Conservation (phyloP, 2,329 filamentous ascomycete species). For the Teratosphaeria pseudoeucalypti region DNA sequence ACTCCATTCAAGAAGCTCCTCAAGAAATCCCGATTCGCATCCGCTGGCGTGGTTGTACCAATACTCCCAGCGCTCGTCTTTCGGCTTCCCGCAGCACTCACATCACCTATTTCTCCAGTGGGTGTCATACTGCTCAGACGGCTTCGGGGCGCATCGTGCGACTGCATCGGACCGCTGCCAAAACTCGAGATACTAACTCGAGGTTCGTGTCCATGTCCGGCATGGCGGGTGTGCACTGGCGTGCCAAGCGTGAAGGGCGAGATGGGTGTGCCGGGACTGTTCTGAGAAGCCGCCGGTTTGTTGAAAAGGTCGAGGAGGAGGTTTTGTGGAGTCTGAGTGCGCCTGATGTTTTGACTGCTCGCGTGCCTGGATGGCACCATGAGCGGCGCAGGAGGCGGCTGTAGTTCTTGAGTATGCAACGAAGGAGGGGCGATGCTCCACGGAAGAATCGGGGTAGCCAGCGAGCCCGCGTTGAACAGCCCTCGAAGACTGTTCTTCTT, state of each 20-base stretch:
- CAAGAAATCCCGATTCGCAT: constrained; percentile 27
- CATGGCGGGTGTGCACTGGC: constrained; percentile 8
- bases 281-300: constrained; percentile 4
- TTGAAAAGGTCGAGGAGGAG: constrained; percentile 21
- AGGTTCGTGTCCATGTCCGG: background rate
- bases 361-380: constrained; percentile 14
- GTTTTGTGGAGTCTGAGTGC: constrained; percentile 12
- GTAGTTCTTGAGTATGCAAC: constrained; percentile 1
- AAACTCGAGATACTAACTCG: background rate
- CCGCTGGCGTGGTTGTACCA: constrained; percentile 17
- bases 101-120: background rate
- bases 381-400: constrained; percentile 17
- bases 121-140: background rate
- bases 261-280: constrained; percentile 21
- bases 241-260: constrained; percentile 23
- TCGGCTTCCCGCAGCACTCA: background rate
- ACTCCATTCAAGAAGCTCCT: constrained; percentile 27
- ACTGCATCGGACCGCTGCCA: background rate
- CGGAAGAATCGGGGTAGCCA: constrained; percentile 8
- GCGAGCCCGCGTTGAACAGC: constrained; percentile 4
- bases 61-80: constrained; percentile 5
- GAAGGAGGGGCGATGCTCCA: background rate
- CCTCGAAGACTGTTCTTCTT: constrained; percentile 6
- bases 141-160: constrained; percentile 7
- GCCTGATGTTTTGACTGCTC: constrained; percentile 1